Percentiles rank a stretch among this genome's conserved stretches.
phyloP scores from a whole-genome alignment of 805 yeast species.

The Hanseniaspora clermontiae region DNA sequence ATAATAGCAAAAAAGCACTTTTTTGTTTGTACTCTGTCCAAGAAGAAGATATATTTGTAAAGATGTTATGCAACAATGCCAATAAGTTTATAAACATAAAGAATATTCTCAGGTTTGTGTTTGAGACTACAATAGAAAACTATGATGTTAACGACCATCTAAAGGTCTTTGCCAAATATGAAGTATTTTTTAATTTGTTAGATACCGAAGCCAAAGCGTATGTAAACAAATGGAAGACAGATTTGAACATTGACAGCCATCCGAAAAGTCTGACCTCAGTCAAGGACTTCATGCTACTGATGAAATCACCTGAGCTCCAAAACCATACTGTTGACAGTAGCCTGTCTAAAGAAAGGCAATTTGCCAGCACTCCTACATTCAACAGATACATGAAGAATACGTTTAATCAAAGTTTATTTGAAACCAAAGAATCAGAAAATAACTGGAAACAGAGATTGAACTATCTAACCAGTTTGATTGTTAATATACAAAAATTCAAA shows the following conservation, averaged over 20 bases:
- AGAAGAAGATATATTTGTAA: conserved; percentile 13
- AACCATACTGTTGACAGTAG: neutral
- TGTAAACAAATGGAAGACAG: neutral
- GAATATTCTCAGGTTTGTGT: neutral
- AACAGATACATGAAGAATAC: neutral
- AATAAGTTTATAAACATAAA: neutral
- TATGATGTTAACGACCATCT: neutral
- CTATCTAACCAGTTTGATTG: conserved; percentile 36
- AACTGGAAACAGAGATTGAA: conserved; percentile 75
- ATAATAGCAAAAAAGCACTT: conserved; percentile 20
- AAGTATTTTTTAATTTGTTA: neutral
- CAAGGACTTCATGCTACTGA: neutral
- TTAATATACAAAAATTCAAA: neutral
- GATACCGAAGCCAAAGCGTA: neutral
- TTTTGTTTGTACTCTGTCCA: conserved; percentile 23
- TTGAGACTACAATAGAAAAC: neutral
- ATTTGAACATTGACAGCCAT: neutral
- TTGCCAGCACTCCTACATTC: neutral
- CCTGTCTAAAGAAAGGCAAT: neutral
- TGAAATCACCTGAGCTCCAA: neutral
- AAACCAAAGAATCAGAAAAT: conserved; percentile 65
- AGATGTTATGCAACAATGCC: conserved; percentile 9
- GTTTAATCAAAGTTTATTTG: conserved; percentile 37
- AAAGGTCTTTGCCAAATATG: neutral
- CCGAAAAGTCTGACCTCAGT: neutral